Conservation (phyloP, 768 basidiomycete genomes). For the Pisolithus sp. region DNA sequence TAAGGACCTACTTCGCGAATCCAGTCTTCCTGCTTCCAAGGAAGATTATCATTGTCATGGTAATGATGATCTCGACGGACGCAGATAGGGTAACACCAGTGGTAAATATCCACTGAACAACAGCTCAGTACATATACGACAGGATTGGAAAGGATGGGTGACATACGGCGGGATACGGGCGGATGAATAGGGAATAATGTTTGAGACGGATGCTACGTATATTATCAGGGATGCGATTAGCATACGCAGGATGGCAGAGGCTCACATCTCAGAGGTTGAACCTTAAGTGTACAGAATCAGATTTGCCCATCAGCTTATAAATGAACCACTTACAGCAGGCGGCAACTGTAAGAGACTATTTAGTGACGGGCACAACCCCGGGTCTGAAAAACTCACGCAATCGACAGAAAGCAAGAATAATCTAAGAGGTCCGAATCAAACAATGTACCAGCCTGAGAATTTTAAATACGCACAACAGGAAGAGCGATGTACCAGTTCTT, state of each 20-base stretch:
- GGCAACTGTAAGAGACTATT: constrained; percentile 12
- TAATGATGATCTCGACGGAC: constrained; percentile 29
- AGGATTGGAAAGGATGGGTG: neutral
- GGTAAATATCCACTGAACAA: constrained; percentile 26
- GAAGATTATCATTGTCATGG: constrained; percentile 25
- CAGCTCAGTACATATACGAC: neutral
- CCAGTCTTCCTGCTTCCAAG: constrained; percentile 27
- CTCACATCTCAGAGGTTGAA: constrained; percentile 28
- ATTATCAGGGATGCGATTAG: neutral
- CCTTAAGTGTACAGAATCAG: constrained; percentile 10
- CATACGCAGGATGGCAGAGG: neutral
- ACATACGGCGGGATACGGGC: constrained; percentile 24
- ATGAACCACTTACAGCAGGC: constrained; percentile 20
- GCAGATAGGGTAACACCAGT: constrained; percentile 27
- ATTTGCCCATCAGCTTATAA: neutral
- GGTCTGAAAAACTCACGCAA: constrained; percentile 17
- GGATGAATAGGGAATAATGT: constrained; percentile 26
- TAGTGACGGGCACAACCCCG: neutral
- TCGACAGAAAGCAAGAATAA: constrained; percentile 28
- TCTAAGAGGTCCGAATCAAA: constrained; percentile 3
- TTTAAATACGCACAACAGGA: constrained; percentile 17
- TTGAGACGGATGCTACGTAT: constrained; percentile 19
- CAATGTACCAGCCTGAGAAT: neutral
- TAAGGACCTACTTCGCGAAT: constrained; percentile 19
- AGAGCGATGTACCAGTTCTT: constrained; percentile 28